These are phyloP conservation scores for Ophiosphaerella korrae DNA, from an alignment of 2,329 filamentous ascomycete species.

Conservation along the genomic window DNA sequence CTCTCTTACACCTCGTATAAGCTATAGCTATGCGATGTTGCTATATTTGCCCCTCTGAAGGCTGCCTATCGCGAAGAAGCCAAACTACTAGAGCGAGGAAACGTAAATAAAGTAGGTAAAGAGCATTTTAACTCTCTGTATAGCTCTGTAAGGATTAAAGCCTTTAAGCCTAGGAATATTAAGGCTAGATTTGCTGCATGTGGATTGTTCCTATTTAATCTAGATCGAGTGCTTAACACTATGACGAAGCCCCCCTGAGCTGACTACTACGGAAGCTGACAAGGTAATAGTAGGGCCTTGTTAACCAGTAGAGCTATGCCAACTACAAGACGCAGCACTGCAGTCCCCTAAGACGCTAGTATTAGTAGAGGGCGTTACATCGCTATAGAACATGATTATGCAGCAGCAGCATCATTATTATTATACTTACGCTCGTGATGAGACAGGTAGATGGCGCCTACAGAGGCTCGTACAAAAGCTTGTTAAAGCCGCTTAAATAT, in stretches of 20 bases:
- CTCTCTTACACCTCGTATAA: conserved; percentile 19
- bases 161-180: background rate
- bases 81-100: conserved; percentile 6
- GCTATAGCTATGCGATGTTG: conserved; percentile 15
- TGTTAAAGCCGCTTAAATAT: conserved; percentile 27
- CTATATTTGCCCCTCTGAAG: conserved; percentile 14
- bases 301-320: conserved; percentile 14
- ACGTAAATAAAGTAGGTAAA: conserved; percentile 12
- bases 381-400: conserved; percentile 21
- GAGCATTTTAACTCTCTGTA: conserved; percentile 22
- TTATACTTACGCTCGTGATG: conserved; percentile 15
- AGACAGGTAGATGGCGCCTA: conserved; percentile 21
- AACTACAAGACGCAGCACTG: conserved; percentile 8
- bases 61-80: conserved; percentile 12
- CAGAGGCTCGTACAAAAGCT: conserved; percentile 1
- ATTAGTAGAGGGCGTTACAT: conserved; percentile 22
- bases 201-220: conserved; percentile 34
- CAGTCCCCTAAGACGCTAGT: conserved; percentile 37
- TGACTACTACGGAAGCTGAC: conserved; percentile 11
- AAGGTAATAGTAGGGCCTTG: background rate
- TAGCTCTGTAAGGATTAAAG: conserved; percentile 15
- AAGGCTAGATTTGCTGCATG: conserved; percentile 19
- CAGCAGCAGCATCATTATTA: conserved; percentile 16
- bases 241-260: conserved; percentile 24
- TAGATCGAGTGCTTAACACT: conserved; percentile 11